Conservation (phyloP, 1,284 basidiomycete species). For the Austroboletus novae-zelandiae region DNA sequence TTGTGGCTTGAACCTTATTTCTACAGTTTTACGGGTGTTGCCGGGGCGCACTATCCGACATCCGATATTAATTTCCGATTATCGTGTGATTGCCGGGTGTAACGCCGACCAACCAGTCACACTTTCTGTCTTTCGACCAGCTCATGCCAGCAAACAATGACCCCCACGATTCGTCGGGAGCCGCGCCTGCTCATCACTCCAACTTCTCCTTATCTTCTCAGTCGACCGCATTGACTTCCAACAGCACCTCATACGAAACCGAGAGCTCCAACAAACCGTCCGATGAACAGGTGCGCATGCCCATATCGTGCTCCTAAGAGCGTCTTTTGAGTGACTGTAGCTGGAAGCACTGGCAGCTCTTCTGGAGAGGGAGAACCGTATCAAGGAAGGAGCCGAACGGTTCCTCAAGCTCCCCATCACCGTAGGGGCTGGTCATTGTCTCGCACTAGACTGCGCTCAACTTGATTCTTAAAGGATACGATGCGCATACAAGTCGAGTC, state of each 20-base stretch:
- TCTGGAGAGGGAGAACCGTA: conserved; percentile 70
- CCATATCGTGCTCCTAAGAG: neutral
- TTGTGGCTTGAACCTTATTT: conserved; percentile 36
- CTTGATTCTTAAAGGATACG: conserved; percentile 44
- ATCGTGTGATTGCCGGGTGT: neutral
- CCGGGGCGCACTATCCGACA: conserved; percentile 12
- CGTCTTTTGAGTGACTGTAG: conserved; percentile 37
- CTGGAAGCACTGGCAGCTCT: conserved; percentile 63
- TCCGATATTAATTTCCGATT: neutral
- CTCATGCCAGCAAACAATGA: conserved; percentile 33
- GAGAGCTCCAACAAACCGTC: conserved; percentile 20
- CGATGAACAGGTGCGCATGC: conserved; percentile 34
- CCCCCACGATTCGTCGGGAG: conserved; percentile 22
- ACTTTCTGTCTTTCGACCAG: neutral
- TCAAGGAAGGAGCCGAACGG: conserved; percentile 85
- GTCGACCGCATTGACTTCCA: conserved; percentile 27
- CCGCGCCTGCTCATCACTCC: conserved; percentile 19
- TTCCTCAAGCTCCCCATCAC: conserved; percentile 66
- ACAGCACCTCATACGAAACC: conserved; percentile 21
- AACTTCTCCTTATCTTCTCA: conserved; percentile 33
- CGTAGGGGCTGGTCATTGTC: conserved; percentile 36
- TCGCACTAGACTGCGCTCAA: conserved; percentile 7
- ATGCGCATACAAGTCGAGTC: conserved; percentile 73
- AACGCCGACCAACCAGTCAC: neutral
- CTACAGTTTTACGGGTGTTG: conserved; percentile 30